Evolutionary conservation across 225 moss, liverwort and hornwort genomes (phyloP), one percentile per base, ranked within the genome.

Genomic region (Physcomitrellopsis africana): DNA sequence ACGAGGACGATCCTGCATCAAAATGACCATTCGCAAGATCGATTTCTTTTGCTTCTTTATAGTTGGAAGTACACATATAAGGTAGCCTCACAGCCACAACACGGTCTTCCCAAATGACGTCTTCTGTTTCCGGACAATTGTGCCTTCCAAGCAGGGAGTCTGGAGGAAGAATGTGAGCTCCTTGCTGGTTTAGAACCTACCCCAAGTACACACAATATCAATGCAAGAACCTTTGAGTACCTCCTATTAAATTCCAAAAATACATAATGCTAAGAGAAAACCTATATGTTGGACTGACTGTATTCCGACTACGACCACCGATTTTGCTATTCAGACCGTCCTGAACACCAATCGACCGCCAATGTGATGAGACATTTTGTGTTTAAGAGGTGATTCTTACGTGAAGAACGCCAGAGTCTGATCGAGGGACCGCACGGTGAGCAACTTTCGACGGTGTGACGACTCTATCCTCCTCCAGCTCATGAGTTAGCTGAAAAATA

Each of bases 1-100:
- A 77, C 15, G 75, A 74, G 64, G 81, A 75, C 11, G 54, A 61
- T 48, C 58, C 83, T 58, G 73, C 65, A 53, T 79, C 80, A 20
- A 77, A 26, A 0, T 84, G 81, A 41, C 67, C 71, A 55, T 72
- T 73, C 8, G 81, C 59, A 11, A 81, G 69, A 59, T 74, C 79
- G 77, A 65, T 55, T 29, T 81, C 76, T 73, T 55, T 63, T 63
- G 73, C 73, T 63, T 71, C 80, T 48, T 74, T 82, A 6, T 75
- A 86, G 68, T 80, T 76, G 19, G 86, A 74, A 26, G 84, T 84
- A 41, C 80, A 67, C 82, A 87, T 84, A 55, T 70, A 77, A 32
- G 87, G 87, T 20, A 87, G 87, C 27, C 60, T 81, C 77, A 84
- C 87, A 18, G 87, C 87, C 27, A 82, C 87, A 71, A 87, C 84